Evolutionary conservation across 2,329 filamentous ascomycete species (phyloP).

Genomic region (Penicillium palitans): DNA sequence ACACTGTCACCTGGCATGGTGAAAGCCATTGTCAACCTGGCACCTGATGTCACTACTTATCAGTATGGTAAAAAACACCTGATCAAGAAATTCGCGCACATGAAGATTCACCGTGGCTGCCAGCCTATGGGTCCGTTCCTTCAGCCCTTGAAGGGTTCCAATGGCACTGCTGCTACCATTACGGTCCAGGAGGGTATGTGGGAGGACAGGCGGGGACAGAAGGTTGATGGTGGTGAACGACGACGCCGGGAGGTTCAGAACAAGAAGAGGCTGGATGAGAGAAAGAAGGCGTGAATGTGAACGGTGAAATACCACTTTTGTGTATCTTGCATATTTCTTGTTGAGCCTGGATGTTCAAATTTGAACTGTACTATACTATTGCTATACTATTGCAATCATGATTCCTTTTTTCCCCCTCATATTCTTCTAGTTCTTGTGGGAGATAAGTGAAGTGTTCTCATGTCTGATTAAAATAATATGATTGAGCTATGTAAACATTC

Average conservation of each 20-base stretch:
- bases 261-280: conserved; percentile 78
- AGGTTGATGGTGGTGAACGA: conserved; percentile 96
- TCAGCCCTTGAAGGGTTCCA: conserved; percentile 63
- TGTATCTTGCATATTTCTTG: conserved; percentile 23
- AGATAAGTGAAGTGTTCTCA: neutral
- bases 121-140: conserved; percentile 75
- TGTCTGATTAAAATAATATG: conserved; percentile 21
- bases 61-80: conserved; percentile 45
- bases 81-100: conserved; percentile 60
- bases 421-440: neutral
- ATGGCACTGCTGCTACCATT: conserved; percentile 64
- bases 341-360: conserved; percentile 15
- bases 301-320: conserved; percentile 9
- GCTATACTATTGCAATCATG: conserved; percentile 14
- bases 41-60: conserved; percentile 57
- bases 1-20: conserved; percentile 56
- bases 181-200: conserved; percentile 82
- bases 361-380: conserved; percentile 25
- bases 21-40: conserved; percentile 62
- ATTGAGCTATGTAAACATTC: conserved; percentile 18
- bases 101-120: conserved; percentile 67
- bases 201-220: conserved; percentile 82
- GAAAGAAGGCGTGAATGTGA: conserved; percentile 57
- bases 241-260: conserved; percentile 81
- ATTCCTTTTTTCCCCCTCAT: neutral